phyloP scores from a whole-genome alignment of 306 rosid species.

The Bauhinia variegata region DNA sequence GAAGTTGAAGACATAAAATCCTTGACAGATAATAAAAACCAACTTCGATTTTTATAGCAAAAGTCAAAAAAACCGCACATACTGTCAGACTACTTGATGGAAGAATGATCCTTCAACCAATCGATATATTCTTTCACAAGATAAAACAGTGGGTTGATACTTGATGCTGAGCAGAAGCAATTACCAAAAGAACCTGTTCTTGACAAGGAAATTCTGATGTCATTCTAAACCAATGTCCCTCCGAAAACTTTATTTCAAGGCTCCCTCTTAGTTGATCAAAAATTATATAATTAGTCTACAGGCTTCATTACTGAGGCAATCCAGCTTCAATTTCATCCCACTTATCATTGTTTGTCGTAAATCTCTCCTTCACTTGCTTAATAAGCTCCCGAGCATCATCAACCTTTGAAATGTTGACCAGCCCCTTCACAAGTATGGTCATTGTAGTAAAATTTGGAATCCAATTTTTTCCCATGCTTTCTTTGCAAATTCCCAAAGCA shows the following conservation, averaged over 20 bases:
- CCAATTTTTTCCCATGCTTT: conserved; percentile 74
- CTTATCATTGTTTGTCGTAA: conserved; percentile 47
- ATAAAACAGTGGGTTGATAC: conserved; percentile 1
- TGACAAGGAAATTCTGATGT: conserved; percentile 1
- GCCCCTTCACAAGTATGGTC: conserved; percentile 76
- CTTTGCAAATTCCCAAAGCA: conserved; percentile 52
- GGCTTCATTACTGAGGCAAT: conserved; percentile 51
- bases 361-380: conserved; percentile 65
- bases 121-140: neutral
- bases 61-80: neutral
- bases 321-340: conserved; percentile 80
- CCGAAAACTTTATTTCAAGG: conserved; percentile 10
- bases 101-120: neutral
- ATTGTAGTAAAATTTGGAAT: conserved; percentile 64
- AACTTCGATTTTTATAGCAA: conserved; percentile 13
- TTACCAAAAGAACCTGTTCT: conserved; percentile 21
- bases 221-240: conserved; percentile 12
- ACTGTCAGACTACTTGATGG: neutral
- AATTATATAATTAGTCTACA: conserved; percentile 6
- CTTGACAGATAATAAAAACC: conserved; percentile 6
- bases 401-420: conserved; percentile 55
- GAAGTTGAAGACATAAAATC: conserved; percentile 16
- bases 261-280: conserved; percentile 18
- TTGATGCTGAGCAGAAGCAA: neutral
- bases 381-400: conserved; percentile 64